Evolutionary conservation across 768 basidiomycete species (phyloP).

Genomic region (Boletus insuetus): DNA sequence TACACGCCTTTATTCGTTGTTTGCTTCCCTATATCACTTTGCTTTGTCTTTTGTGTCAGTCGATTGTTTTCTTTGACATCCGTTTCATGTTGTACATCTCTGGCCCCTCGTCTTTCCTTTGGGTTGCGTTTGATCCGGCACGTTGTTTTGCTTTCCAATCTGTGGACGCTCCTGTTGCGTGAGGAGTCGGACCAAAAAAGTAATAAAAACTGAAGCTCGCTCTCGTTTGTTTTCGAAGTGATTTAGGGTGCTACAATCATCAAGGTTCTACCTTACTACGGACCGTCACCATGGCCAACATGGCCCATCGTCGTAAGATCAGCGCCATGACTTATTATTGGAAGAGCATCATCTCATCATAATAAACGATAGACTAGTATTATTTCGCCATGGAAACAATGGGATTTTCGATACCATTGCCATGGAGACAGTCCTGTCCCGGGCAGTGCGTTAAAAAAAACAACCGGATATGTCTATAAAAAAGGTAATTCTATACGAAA

Average conservation of each 20-base stretch:
- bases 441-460: not conserved
- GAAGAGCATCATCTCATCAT: no score
- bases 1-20: slow-evolving; percentile 9
- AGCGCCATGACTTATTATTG: no score
- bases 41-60: slow-evolving; percentile 7
- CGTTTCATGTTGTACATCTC: slow-evolving; percentile 15
- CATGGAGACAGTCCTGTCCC: not conserved
- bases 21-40: slow-evolving; percentile 14
- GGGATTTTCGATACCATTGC: not conserved
- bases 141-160: slow-evolving; percentile 7
- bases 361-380: not conserved
- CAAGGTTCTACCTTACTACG: no score
- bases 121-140: slow-evolving; percentile 10
- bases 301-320: no score
- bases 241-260: no score
- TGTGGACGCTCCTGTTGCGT: slow-evolving; percentile 23
- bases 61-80: slow-evolving; percentile 1
- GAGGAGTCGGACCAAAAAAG: slow-evolving; percentile 17
- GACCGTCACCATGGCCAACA: no score
- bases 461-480: not conserved
- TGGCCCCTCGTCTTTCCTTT: slow-evolving; percentile 6
- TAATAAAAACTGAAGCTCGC: no score
- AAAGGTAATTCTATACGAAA: slow-evolving; percentile 7
- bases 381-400: slow-evolving; percentile 10
- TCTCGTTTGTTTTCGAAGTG: no score